A percentile compares a stretch with the other conserved stretches of the same genome.
These are phyloP conservation scores for Alternaria ethzedia DNA, from an alignment of 2,329 filamentous ascomycete genomes.

Conservation along the genomic window DNA sequence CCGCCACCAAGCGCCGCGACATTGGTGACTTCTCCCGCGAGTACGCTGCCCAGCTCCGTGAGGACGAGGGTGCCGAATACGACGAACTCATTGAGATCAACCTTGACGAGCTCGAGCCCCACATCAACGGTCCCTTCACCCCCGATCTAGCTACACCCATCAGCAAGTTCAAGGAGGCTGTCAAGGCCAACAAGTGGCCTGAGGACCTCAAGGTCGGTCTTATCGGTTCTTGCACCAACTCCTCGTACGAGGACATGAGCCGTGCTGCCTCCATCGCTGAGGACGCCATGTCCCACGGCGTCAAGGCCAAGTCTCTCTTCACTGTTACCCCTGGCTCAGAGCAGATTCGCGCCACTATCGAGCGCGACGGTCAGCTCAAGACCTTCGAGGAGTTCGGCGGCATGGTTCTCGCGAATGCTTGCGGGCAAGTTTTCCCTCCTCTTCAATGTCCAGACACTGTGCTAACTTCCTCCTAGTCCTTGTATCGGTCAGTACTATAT, in stretches of 20 bases:
- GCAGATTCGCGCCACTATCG: slow-evolving; percentile 91
- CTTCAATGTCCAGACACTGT: too few species aligned
- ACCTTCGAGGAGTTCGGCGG: slow-evolving; percentile 97
- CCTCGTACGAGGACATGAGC: slow-evolving; percentile 87
- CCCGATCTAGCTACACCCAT: slow-evolving; percentile 97
- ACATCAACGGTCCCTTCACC: slow-evolving; percentile 99
- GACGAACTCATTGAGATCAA: slow-evolving; percentile 97
- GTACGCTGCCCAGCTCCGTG: slow-evolving; percentile 84
- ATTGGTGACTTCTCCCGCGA: slow-evolving; percentile 89
- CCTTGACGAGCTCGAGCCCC: slow-evolving; percentile 90
- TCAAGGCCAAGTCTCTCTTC: slow-evolving; percentile 94
- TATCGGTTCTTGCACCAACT: slow-evolving; percentile 98
- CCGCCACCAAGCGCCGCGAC: slow-evolving; percentile 84
- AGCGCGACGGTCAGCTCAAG: slow-evolving; percentile 83
- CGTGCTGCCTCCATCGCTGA: slow-evolving; percentile 89
- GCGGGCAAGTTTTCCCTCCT: too few species aligned
- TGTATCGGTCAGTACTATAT: too few species aligned
- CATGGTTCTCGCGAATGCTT: slow-evolving; percentile 93
- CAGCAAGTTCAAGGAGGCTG: slow-evolving; percentile 94
- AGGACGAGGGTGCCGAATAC: slow-evolving; percentile 91
- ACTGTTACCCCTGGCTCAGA: slow-evolving; percentile 96
- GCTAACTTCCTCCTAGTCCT: too few species aligned
- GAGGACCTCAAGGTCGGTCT: slow-evolving; percentile 95
- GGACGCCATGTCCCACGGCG: slow-evolving; percentile 87
- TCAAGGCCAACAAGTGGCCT: slow-evolving; percentile 94